Percentiles rank a stretch among this genome's conserved stretches.
Evolutionary conservation across 345 rosid genomes (phyloP).

Genomic region (Euphorbia pulcherrima): DNA sequence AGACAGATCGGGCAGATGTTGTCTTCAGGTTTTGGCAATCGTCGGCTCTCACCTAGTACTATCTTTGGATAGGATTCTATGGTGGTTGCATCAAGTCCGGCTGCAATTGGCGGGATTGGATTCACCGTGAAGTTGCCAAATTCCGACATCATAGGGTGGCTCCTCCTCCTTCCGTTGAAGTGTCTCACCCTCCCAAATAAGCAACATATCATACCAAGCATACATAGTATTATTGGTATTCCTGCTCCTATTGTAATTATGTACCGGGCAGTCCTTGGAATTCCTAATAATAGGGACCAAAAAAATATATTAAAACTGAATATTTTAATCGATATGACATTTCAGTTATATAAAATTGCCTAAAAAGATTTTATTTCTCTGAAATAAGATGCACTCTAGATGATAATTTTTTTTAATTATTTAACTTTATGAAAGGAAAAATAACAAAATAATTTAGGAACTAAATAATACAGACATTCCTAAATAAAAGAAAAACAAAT

Average conservation of each 20-base stretch:
- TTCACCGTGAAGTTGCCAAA: constrained; percentile 13
- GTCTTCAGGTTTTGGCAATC: constrained; percentile 42
- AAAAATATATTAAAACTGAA: no score
- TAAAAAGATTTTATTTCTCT: no score
- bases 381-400: no score
- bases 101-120: constrained; percentile 9
- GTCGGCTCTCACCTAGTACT: constrained; percentile 37
- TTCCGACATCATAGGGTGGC: constrained; percentile 16
- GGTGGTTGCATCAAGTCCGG: constrained; percentile 43
- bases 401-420: no score
- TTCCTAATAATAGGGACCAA: constrained; percentile 25
- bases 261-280: constrained; percentile 41
- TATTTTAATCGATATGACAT: no score
- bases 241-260: constrained; percentile 53
- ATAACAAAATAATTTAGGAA: no score
- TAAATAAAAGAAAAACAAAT: no score
- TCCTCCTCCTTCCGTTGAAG: constrained; percentile 19
- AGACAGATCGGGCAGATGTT: constrained; percentile 42
- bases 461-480: no score
- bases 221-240: constrained; percentile 42
- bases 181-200: constrained; percentile 34
- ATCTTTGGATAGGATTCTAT: constrained; percentile 61
- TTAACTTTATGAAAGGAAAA: no score
- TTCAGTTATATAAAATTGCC: no score
- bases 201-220: constrained; percentile 36